Conservation (phyloP, 1,139 yeast species). For the Candida tunisiensis region DNA sequence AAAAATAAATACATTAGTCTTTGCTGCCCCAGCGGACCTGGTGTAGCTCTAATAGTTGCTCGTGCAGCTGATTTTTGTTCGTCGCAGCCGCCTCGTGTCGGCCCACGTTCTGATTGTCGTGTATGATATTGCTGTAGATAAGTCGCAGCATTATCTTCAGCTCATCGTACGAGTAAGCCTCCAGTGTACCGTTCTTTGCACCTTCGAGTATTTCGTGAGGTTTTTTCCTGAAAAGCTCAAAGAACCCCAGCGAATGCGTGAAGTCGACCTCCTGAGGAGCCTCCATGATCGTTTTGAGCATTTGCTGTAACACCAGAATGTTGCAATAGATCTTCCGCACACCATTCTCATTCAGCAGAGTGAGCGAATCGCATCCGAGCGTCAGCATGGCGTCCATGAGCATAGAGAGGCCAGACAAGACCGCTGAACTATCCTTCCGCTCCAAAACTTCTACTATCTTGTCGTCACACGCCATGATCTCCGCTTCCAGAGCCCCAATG, state of each 20-base stretch:
- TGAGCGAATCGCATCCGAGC: constrained; percentile 39
- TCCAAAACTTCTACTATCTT: constrained; percentile 15
- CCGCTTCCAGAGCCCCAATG: constrained; percentile 42
- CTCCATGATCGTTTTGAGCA: constrained; percentile 43
- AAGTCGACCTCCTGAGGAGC: constrained; percentile 47
- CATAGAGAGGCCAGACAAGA: constrained; percentile 34
- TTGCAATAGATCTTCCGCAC: constrained; percentile 50
- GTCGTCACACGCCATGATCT: constrained; percentile 35
- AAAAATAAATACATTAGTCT: too few relatives aligned
- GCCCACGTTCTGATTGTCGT: constrained; percentile 11
- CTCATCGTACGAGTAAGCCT: constrained; percentile 9
- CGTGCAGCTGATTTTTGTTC: constrained; percentile 8
- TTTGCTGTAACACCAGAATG: constrained; percentile 59
- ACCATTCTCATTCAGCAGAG: constrained; percentile 46
- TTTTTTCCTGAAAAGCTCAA: constrained; percentile 19
- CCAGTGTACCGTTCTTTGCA: constrained; percentile 2
- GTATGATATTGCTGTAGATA: constrained; percentile 10
- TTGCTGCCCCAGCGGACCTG: too few relatives aligned
- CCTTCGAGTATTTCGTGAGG: constrained; percentile 14
- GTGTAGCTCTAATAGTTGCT: constrained; percentile 1
- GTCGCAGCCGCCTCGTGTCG: constrained; percentile 12
- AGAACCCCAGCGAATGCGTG: constrained; percentile 38
- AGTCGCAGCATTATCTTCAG: constrained; percentile 11
- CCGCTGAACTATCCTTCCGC: constrained; percentile 14
- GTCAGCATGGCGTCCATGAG: constrained; percentile 43